A percentile compares a stretch with the other conserved stretches of the same genome.
phyloP scores from a whole-genome alignment of 805 yeast genomes.

The Hanseniaspora nectarophila region DNA sequence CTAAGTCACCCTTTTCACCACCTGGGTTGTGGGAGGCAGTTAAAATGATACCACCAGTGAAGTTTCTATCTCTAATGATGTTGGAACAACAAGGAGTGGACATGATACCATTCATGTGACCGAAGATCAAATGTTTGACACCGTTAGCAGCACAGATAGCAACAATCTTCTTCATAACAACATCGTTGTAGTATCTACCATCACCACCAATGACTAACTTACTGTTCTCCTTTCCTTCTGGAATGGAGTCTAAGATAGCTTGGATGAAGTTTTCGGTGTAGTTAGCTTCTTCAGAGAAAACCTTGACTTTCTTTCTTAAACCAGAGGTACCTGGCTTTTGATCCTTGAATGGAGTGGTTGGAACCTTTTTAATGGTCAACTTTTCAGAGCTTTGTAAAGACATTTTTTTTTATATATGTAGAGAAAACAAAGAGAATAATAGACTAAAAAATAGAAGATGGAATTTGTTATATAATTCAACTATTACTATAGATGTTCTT shows the following conservation, averaged over 20 bases:
- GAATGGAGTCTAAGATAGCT: slow-evolving; percentile 71
- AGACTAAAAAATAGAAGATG: neutral
- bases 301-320: slow-evolving; percentile 76
- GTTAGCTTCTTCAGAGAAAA: slow-evolving; percentile 57
- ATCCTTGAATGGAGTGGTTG: slow-evolving; percentile 69
- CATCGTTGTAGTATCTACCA: slow-evolving; percentile 82
- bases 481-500: neutral
- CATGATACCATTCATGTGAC: slow-evolving; percentile 65
- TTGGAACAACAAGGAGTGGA: slow-evolving; percentile 97
- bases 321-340: slow-evolving; percentile 99
- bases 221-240: slow-evolving; percentile 69
- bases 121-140: slow-evolving; percentile 70
- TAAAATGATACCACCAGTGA: slow-evolving; percentile 89
- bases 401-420: too few relatives aligned
- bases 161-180: slow-evolving; percentile 69
- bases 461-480: neutral
- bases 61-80: slow-evolving; percentile 58
- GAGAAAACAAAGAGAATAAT: too few relatives aligned
- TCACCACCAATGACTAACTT: slow-evolving; percentile 91
- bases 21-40: slow-evolving; percentile 98
- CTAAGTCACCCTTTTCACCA: slow-evolving; percentile 83
- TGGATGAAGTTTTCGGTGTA: slow-evolving; percentile 93
- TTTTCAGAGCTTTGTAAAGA: neutral
- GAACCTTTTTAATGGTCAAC: slow-evolving; percentile 28
- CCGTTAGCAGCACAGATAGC: slow-evolving; percentile 85